Base-by-base conservation (phyloP, 257 asterid genomes). In the Solanum sejunctum region DNA sequence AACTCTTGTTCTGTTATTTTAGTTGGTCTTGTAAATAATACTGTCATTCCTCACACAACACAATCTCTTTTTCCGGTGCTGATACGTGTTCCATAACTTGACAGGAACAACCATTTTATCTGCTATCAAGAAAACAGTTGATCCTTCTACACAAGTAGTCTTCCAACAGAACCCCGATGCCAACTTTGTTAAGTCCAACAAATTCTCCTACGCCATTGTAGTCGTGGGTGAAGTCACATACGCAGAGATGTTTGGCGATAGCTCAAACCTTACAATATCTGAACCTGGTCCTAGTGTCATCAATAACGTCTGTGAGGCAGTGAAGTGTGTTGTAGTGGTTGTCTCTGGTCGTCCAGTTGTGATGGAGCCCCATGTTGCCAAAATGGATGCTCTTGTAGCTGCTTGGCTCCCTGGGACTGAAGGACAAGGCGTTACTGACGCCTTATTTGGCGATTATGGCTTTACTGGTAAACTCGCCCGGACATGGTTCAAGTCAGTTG, bases 361-460 rank as follows among this genome's bases (percentile, higher is more conserved):
- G 84, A 61, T 94, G 12, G 91, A 92, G 91, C 96, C 98, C 0
- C 88, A 89, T n/a, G 51, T 93, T 32, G 41, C 79, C 0, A 85
- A 84, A 43, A 90, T 93, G 7, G 97, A 92, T 8, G 98, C 97
- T 3, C 85, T 95, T 7, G 98, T 93, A 28, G 98, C 98, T 12
- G 98, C 97, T 0, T 95, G 98, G 98, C 97, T 95, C 11, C 98
- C 98, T 0, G 98, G 98, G 1, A 93, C 90, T 3, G 98, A 95
- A 77, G 98, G 98, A 3, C 98, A 87, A 47, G 98, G 98, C 3
- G 89, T 95, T 41, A 87, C 98, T 3, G 97, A 93, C 84, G 91
- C 83, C 54, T 80, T 94, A 77, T 93, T 94, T 57, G 97, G 98
- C 0, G 90, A 92, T 85, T 93, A 90, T 47, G 95, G 95, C 8